These are phyloP conservation scores for Botrytis elliptica DNA, from an alignment of 2,329 filamentous ascomycete genomes.

Conservation along the genomic window DNA sequence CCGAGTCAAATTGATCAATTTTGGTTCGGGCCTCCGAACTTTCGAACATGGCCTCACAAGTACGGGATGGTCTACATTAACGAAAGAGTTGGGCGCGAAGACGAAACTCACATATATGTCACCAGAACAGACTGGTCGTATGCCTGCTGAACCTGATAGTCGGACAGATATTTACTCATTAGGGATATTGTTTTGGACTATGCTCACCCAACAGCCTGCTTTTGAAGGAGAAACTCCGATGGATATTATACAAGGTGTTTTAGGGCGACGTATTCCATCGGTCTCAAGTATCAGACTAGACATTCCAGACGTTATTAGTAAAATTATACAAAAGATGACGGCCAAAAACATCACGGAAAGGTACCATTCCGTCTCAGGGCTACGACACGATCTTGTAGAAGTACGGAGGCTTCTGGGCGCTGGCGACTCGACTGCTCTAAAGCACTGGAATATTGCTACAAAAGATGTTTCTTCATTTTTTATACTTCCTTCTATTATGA, in stretches of 20 bases:
- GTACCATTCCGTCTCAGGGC: constrained; percentile 84
- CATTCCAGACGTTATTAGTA: constrained; percentile 76
- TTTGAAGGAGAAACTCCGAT: constrained; percentile 79
- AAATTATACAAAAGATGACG: constrained; percentile 88
- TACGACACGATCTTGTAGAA: constrained; percentile 75
- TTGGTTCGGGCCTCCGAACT: constrained; percentile 80
- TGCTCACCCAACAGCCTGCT: constrained; percentile 75
- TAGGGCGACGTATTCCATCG: constrained; percentile 74
- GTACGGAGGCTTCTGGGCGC: constrained; percentile 73
- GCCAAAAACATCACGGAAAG: constrained; percentile 83
- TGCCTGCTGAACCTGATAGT: constrained; percentile 87
- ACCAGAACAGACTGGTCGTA: constrained; percentile 89
- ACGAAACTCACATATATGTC: constrained; percentile 90
- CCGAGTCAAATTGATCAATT: constrained; percentile 75
- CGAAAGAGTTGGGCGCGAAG: constrained; percentile 80
- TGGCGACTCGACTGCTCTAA: constrained; percentile 69
- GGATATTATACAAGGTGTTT: constrained; percentile 87
- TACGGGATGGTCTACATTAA: constrained; percentile 81
- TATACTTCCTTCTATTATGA: constrained; percentile 76
- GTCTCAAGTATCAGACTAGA: constrained; percentile 78
- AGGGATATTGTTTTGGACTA: constrained; percentile 84
- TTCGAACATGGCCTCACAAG: constrained; percentile 89
- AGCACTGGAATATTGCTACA: constrained; percentile 73
- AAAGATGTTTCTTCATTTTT: constrained; percentile 79
- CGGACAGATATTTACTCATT: constrained; percentile 93